Conservation (phyloP, 192 early-diverging fungal genomes). For the Backusella circina region DNA sequence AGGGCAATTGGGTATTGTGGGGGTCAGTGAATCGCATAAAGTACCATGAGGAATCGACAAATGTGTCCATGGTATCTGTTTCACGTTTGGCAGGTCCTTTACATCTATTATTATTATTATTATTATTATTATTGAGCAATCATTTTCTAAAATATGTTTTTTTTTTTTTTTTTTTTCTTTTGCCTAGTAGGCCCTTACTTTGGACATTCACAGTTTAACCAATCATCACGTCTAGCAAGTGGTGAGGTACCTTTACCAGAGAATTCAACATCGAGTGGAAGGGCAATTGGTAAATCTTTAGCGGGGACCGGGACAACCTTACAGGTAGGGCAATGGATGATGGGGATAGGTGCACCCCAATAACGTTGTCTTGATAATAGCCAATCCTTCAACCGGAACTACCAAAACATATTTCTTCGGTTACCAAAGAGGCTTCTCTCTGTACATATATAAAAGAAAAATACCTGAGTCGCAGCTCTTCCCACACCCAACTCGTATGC, state of each 20-base stretch:
- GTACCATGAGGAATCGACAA: constrained; percentile 98
- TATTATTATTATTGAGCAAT: no score
- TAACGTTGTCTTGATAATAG: constrained; percentile 91
- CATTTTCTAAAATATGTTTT: neutral
- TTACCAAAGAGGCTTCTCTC: neutral
- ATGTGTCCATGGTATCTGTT: constrained; percentile 96
- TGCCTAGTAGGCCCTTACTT: constrained; percentile 48
- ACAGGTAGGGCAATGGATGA: constrained; percentile 83
- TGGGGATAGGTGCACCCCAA: constrained; percentile 97
- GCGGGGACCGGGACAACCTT: constrained; percentile 84
- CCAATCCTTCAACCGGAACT: constrained; percentile 92
- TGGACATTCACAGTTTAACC: constrained; percentile 77
- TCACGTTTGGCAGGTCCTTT: constrained; percentile 70
- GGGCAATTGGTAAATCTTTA: constrained; percentile 68
- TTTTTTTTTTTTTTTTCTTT: constrained; percentile 25
- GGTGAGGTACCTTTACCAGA: constrained; percentile 70
- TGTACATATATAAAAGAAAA: neutral
- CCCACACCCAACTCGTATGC: constrained; percentile 48
- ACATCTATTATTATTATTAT: constrained; percentile 46
- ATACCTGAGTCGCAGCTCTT: constrained; percentile 31
- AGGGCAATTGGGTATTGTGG: constrained; percentile 56
- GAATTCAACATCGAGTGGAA: constrained; percentile 61
- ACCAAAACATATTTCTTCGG: constrained; percentile 12
- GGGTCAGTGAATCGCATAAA: constrained; percentile 85
- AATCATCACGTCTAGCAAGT: constrained; percentile 55